Conservation (phyloP, 202 grass and related monocot species). For the Setaria italica region DNA sequence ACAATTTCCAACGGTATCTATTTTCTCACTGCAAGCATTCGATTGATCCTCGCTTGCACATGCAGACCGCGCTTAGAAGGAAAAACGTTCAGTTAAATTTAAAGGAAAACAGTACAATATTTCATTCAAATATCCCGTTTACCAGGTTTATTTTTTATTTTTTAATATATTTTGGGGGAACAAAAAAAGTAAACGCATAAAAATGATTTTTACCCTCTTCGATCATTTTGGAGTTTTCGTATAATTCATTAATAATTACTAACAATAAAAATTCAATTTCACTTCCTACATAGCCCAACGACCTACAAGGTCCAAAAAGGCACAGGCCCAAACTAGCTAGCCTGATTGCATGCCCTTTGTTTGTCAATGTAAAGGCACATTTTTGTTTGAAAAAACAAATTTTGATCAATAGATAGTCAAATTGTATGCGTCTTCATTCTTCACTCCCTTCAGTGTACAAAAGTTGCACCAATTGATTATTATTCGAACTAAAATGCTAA, state of each 20-base stretch:
- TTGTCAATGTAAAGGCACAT: too few relatives aligned
- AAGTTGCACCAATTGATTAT: neutral
- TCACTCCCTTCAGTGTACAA: neutral
- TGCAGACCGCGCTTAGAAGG: neutral
- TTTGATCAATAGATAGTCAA: neutral
- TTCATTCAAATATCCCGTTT: too few relatives aligned
- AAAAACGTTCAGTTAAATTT: neutral
- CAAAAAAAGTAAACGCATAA: too few relatives aligned
- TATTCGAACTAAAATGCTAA: too few relatives aligned
- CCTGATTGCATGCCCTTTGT: too few relatives aligned
- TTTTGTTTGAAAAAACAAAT: neutral
- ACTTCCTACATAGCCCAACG: neutral
- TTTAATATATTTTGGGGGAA: too few relatives aligned
- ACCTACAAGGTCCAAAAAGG: neutral
- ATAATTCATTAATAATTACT: too few relatives aligned
- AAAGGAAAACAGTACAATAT: neutral
- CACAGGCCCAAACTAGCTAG: neutral
- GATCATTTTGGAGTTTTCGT: neutral
- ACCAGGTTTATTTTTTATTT: too few relatives aligned
- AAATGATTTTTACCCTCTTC: too few relatives aligned
- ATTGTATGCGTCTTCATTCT: neutral
- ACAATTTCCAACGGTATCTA: too few relatives aligned
- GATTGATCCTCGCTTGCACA: too few relatives aligned
- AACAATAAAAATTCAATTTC: neutral
- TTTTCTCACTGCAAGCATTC: too few relatives aligned